Evolutionary conservation across 2,329 filamentous ascomycete species (phyloP), one percentile per base, ranked within the genome.

Genomic region (Pestalotiopsis sp.): DNA sequence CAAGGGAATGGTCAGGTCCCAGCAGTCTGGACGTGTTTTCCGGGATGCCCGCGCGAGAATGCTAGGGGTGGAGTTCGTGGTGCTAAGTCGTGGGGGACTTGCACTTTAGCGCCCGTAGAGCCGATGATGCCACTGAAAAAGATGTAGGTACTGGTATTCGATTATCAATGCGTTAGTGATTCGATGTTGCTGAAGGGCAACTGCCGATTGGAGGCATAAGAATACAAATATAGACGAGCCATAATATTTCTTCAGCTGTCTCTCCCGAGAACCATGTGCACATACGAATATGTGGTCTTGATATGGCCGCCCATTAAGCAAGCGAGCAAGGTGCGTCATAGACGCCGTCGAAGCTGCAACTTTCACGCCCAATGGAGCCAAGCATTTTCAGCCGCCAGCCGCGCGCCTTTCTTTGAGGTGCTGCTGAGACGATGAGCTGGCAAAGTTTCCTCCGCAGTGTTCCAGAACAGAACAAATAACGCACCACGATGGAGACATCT

Each of bases 391-490:
- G 45, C 45, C 45, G 45, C 45, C 45, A 52, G 45, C 45, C 45
- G 45, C 45, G 45, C 45, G 45, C 45, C 31, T 36, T 52, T n/a
- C 45, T n/a, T 49, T 49, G 45, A 49, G 45, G 13, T n/a, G 9
- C 45, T 52, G 17, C 17, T 52, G 45, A 52, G 45, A 52, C 45
- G 17, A 52, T 52, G 45, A 52, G 45, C 7, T 52, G 45, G 17
- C 45, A 52, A 9, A n/a, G 20, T 65, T 9, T 20, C 36, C 41
- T 66, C 67, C 71, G 61, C 70, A 72, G 66, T 66, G 65, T 58
- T 71, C 67, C 65, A 62, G 68, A 40, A 36, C 70, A 72, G 74
- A 70, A 74, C 74, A 70, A 65, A 60, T 69, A 70, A 65, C 45
- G 75, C 75, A 59, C 76, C 73, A 74, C 72, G 65, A 68, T 63